Base-by-base conservation (phyloP, 331 rosid species). In the Acacia concinna region DNA sequence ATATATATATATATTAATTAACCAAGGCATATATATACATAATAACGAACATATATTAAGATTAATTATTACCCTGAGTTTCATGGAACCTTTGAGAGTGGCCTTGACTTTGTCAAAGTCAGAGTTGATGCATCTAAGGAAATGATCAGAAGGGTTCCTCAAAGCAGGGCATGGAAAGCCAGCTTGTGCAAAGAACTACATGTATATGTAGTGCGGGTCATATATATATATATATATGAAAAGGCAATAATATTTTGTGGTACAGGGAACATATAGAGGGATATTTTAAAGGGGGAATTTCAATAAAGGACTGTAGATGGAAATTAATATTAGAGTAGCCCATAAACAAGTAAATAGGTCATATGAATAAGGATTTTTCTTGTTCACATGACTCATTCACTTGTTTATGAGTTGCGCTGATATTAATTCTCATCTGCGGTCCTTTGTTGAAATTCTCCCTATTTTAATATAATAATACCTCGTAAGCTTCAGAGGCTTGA, bases 141-240 rank as follows among this genome's bases (percentile, higher is more conserved):
- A 96, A 86, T 96, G 99, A 82, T 96, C 99, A 27, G 99, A 96
- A 5, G 99, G 98, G 84, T 93, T 96, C 86, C 99, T 96, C 88
- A 96, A 70, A 82, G 97, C 93, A 71, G 99, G 97, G 87, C 99
- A 96, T 12, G 99, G 99, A 82, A 96, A 96, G 30, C 99, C 98
- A 74, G 96, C 97, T 84, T 90, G 99, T 62, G 92, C 92, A 89
- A 96, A 96, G 87, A 96, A 96, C 98, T 96, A 89, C 86, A 85
- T 23, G 12, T 11, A 21, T 54, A 46, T 2, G 18, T 46, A n/a
- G 52, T 46, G n/a, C 18, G 15, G 14, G 52, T 46, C 52, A 46
- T 17, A n/a, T 27, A 83, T 68, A 78, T 76, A 14, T n/a, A 46
- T 17, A n/a, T 27, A 83, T 68, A 78, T 76, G 25, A 73, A 31